Base-by-base conservation (phyloP, 129 eudicot genomes). In the Flaveria trinervia region DNA sequence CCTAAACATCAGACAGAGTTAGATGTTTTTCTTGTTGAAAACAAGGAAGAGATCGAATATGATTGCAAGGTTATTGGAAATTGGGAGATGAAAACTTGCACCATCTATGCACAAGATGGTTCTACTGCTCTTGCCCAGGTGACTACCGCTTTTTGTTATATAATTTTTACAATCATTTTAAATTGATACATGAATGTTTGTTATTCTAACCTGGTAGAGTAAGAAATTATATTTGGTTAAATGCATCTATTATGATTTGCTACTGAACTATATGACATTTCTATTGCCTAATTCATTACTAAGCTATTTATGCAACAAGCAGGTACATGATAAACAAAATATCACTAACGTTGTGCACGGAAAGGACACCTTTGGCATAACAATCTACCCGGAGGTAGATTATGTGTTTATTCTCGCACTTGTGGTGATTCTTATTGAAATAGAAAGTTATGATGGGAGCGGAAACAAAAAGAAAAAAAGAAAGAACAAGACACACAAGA, bases 351-450 rank as follows among this genome's bases (percentile, higher is more conserved):
- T 85, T 16, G 73, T 65, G 67, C 82, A 70, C 0, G 86, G 86
- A 74, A 82, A 75, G 30, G 89, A 83, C 72, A 86, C 80, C 18
- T 86, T 83, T 15, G 68, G 76, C 36, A 78, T 86, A 76, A 83
- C 87, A n/a, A 85, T 86, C 26, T 80, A 83, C 55, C 90, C 85
- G 0, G 68, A 86, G 56, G 87, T 83, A 18, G 87, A 86, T 74
- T 83, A 73, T 17, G 87, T 81, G 23, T 86, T 86, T 77, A 83
- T 86, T 12, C 80, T 83, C 41, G 87, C 90, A 0, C 73, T 86
- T 8, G 82, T 83, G 52, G 85, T 78, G 45, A 83, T 86, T 44
- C 85, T 86, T 1, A 85, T 75, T 2, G 90, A 81, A 68, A 83
- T 77, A 20, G 83, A 84, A 74, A 54, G 71, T 80, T 66, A 80